Percentiles rank a stretch among this genome's conserved stretches.
Evolutionary conservation across 1,139 yeast species (phyloP).

Genomic region (Sugiyamaella castrensis): DNA sequence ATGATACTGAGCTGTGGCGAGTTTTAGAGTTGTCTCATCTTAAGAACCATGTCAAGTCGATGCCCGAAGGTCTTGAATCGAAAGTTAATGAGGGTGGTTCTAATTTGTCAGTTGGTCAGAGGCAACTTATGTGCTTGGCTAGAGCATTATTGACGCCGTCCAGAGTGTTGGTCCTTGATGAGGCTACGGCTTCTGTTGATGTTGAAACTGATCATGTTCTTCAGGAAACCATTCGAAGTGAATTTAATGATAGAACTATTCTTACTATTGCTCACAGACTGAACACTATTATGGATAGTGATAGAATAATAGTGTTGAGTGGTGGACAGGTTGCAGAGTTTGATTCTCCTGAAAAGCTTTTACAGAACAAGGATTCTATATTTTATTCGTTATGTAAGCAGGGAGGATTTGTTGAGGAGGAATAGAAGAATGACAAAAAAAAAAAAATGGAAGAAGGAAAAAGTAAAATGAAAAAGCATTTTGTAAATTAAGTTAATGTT

Average conservation of each 20-base stretch:
- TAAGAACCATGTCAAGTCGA: slow-evolving; percentile 63
- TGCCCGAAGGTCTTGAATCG: slow-evolving; percentile 66
- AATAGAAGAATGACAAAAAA: slow-evolving; percentile 2
- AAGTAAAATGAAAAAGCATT: neutral
- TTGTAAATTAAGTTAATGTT: neutral
- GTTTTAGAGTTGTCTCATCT: slow-evolving; percentile 84
- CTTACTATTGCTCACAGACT: slow-evolving; percentile 93
- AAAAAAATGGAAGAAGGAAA: neutral
- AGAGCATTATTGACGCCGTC: slow-evolving; percentile 81
- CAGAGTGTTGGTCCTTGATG: slow-evolving; percentile 79
- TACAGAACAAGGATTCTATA: slow-evolving; percentile 63
- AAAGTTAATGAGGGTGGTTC: slow-evolving; percentile 77
- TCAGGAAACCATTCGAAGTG: slow-evolving; percentile 82
- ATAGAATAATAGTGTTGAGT: slow-evolving; percentile 80
- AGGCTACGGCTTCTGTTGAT: slow-evolving; percentile 97
- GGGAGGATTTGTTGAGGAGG: slow-evolving; percentile 42
- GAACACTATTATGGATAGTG: slow-evolving; percentile 90
- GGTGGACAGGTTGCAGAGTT: slow-evolving; percentile 84
- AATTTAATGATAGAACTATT: slow-evolving; percentile 84
- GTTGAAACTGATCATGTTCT: slow-evolving; percentile 87
- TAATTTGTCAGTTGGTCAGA: slow-evolving; percentile 85
- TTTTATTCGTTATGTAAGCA: slow-evolving; percentile 78
- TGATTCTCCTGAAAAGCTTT: slow-evolving; percentile 69
- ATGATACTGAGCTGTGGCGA: slow-evolving; percentile 80
- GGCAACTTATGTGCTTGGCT: slow-evolving; percentile 88